Evolutionary conservation across 78 protist genomes (phyloP), one percentile per base, ranked within the genome.

Genomic region (Speleostelium caveatum): DNA sequence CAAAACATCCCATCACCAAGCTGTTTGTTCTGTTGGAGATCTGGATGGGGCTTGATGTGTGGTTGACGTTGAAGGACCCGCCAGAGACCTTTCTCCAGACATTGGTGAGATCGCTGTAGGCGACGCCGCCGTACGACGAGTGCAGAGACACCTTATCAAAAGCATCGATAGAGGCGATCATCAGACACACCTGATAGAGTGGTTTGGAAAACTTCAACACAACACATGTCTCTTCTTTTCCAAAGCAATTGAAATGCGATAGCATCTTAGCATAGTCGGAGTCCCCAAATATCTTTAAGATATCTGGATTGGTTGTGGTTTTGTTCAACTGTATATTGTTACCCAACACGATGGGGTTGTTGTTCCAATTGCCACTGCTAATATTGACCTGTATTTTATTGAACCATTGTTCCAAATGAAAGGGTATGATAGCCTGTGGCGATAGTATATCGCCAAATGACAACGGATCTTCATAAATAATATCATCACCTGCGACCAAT

Each of bases 1-100:
- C 60, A 24, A 75, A 61, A 30, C 86, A 75, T 36, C 86, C 86
- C 28, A 75, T n/a, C n/a, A n/a, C n/a, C n/a, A n/a, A n/a, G n/a
- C n/a, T n/a, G n/a, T n/a, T n/a, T n/a, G n/a, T n/a, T n/a, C n/a
- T n/a, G n/a, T n/a, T n/a, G n/a, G n/a, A n/a, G n/a, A n/a, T n/a
- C n/a, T n/a, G n/a, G n/a, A n/a, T n/a, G n/a, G n/a, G n/a, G n/a
- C n/a, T n/a, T n/a, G n/a, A n/a, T n/a, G n/a, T n/a, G n/a, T n/a
- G n/a, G n/a, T n/a, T n/a, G n/a, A n/a, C n/a, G n/a, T n/a, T n/a
- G n/a, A n/a, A n/a, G n/a, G n/a, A n/a, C n/a, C n/a, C n/a, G n/a
- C n/a, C n/a, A n/a, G n/a, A n/a, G n/a, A n/a, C n/a, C n/a, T n/a
- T n/a, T n/a, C n/a, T n/a, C n/a, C n/a, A n/a, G n/a, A n/a, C n/a